phyloP scores from a whole-genome alignment of 2,329 filamentous ascomycete species.

The Hypoxylon sp. region DNA sequence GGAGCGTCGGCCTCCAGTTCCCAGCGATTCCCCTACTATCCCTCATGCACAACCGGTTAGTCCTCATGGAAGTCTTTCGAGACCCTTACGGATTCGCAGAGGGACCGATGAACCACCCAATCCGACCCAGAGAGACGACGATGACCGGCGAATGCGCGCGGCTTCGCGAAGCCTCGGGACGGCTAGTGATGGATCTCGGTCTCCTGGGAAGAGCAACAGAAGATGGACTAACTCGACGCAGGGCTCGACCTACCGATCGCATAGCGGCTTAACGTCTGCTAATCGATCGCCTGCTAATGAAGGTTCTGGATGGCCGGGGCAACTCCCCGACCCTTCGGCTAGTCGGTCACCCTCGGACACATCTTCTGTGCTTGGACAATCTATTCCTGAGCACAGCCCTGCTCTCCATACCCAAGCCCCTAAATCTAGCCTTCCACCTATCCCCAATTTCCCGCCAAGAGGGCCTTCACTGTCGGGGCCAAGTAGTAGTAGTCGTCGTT shows the following conservation, averaged over 20 bases:
- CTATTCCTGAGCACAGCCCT: constrained; percentile 45
- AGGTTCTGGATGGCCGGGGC: constrained; percentile 32
- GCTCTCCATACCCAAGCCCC: constrained; percentile 38
- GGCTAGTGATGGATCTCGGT: constrained; percentile 50
- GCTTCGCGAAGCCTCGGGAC: constrained; percentile 48
- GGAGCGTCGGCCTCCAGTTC: constrained; percentile 47
- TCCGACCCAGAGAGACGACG: constrained; percentile 40
- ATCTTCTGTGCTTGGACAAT: constrained; percentile 40
- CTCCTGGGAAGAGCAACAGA: constrained; percentile 49
- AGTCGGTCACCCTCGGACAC: constrained; percentile 43
- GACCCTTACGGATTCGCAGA: constrained; percentile 34
- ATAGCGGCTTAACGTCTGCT: constrained; percentile 43
- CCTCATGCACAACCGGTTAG: constrained; percentile 48
- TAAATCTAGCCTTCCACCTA: constrained; percentile 34
- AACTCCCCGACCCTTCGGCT: constrained; percentile 34
- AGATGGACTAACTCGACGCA: constrained; percentile 55
- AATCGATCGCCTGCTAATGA: constrained; percentile 45
- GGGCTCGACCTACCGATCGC: constrained; percentile 45
- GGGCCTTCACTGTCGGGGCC: constrained; percentile 48
- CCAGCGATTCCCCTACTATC: constrained; percentile 54
- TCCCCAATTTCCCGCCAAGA: constrained; percentile 47
- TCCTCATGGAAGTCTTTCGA: constrained; percentile 37
- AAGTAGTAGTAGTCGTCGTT: constrained; percentile 42
- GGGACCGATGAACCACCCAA: constrained; percentile 33
- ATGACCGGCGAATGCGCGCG: constrained; percentile 48